Base-by-base conservation (phyloP, 2,329 filamentous ascomycete genomes). In the Zymoseptoria pseudotritici region DNA sequence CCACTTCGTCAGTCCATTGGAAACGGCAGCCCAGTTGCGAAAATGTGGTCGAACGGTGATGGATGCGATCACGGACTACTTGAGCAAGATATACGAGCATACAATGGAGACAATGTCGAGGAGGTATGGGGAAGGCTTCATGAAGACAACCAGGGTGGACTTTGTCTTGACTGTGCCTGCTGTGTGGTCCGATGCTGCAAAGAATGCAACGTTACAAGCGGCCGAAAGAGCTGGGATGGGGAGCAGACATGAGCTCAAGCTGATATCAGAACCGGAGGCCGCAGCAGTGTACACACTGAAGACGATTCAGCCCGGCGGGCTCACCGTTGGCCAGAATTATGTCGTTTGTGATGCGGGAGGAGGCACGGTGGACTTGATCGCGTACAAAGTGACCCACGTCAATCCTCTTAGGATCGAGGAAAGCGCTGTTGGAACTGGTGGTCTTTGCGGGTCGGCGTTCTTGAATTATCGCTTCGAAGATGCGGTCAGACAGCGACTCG, bases 131-230 rank as follows among this genome's bases (percentile, higher is more conserved):
- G 86, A 89, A 74, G 86, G 85, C 0, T 92, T 93, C 69, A 90
- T 92, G 85, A 82, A 83, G 6, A 84, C 83, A 7, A 91, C 88
- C 4, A 86, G 85, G 67, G 85, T 91, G 49, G 86, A 92, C 63
- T 92, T 90, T 67, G 88, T 93, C 54, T 79, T 94, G 58, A 93
- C 89, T 0, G 90, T 89, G 56, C 90, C 90, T 7, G 90, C 90
- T 7, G 88, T 93, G 7, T 94, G 90, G 90, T 90, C 86, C 22
- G 90, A 94, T 71, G 84, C 87, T 0, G 90, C 89, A n/a, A 93
- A 92, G 76, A 89, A 91, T 72, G 89, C 88, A 5, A 93, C 89
- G 2, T 75, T 91, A 54, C 83, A 88, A 70, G 90, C 89, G 5
- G 89, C 89, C 10, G 87, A 91, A 75, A 79, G 85, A 60, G 90